Evolutionary conservation across 345 rosid species (phyloP).

Genomic region (Corchorus olitorius): DNA sequence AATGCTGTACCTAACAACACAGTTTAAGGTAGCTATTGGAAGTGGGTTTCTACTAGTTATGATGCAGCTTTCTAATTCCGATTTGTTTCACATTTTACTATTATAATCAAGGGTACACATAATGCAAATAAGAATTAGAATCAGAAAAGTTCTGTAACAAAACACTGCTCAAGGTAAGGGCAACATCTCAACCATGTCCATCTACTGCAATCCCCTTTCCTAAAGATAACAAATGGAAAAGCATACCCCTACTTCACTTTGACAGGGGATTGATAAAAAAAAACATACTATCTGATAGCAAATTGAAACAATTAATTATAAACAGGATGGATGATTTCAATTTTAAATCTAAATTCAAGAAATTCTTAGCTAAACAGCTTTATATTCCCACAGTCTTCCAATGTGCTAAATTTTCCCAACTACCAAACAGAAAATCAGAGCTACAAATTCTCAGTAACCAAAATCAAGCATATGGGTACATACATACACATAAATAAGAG

Average conservation of each 20-base stretch:
- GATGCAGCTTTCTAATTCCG: neutral
- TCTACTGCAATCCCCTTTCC: too few species aligned
- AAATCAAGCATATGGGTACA: neutral
- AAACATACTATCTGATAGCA: neutral
- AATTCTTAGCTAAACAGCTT: neutral
- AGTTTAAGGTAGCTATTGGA: neutral
- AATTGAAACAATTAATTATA: neutral
- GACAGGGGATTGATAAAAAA: neutral
- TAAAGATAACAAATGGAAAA: too few species aligned
- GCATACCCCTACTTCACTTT: neutral
- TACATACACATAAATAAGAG: neutral
- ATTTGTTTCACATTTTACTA: neutral
- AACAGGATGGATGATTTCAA: neutral
- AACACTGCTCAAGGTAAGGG: neutral
- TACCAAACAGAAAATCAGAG: neutral
- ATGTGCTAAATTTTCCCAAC: neutral
- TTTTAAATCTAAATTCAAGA: neutral
- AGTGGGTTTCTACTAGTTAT: neutral
- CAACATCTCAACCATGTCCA: neutral
- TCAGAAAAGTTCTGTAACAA: neutral
- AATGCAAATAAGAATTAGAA: slow-evolving; percentile 7
- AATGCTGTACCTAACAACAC: neutral
- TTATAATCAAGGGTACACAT: neutral
- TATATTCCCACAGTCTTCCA: neutral
- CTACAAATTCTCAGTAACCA: neutral